Conservation (phyloP, 2,329 filamentous ascomycete genomes). For the Botryotinia globosa region DNA sequence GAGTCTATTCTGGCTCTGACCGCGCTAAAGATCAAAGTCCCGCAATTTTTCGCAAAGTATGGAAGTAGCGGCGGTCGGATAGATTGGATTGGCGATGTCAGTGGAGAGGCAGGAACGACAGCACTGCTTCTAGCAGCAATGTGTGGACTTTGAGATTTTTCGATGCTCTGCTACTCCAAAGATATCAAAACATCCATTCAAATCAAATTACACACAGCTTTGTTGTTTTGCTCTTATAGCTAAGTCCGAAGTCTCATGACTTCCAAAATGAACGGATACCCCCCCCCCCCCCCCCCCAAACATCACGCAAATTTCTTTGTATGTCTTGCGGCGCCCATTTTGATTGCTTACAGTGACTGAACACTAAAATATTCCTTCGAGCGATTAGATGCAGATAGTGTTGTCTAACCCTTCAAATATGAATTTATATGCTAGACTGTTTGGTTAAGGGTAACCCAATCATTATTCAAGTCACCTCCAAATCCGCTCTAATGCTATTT, state of each 20-base stretch:
- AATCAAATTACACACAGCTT: background rate
- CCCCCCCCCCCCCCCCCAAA: background rate
- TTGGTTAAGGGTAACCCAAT: too few species aligned
- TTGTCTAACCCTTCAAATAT: too few species aligned
- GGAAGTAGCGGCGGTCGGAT: background rate
- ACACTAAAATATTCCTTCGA: too few species aligned
- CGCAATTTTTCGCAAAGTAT: background rate
- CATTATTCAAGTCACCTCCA: too few species aligned
- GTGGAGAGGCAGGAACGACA: background rate
- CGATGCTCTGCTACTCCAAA: too few species aligned
- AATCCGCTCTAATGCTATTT: too few species aligned
- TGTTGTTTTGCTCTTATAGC: background rate
- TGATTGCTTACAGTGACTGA: too few species aligned
- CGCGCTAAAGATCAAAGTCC: background rate
- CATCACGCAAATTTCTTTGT: too few species aligned
- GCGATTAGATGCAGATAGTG: rapidly evolving
- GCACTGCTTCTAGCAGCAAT: background rate
- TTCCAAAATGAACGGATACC: background rate
- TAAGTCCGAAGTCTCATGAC: background rate
- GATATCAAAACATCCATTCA: background rate
- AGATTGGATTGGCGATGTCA: background rate
- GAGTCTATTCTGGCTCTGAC: background rate
- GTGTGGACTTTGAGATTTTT: background rate
- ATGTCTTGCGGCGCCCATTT: too few species aligned
- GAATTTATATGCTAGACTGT: too few species aligned